These are phyloP conservation scores for Blakeslea trispora DNA, from an alignment of 371 early-diverging fungal genomes.

Conservation along the genomic window DNA sequence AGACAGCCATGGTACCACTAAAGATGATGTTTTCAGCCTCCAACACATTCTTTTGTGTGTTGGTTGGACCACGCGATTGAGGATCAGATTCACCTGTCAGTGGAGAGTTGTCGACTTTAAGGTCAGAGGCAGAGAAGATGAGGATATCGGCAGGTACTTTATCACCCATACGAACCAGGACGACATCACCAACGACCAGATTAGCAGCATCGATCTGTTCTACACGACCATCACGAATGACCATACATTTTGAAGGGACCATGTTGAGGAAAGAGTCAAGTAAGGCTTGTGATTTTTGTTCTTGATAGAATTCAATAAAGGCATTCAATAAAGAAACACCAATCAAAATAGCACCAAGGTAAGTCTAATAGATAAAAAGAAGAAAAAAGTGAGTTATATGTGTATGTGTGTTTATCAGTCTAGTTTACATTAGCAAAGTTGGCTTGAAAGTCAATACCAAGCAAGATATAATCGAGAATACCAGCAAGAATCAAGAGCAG, in stretches of 20 bases:
- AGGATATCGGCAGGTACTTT: conserved; percentile 92
- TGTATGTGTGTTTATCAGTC: not conserved
- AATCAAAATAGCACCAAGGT: conserved; percentile 88
- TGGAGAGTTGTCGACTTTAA: conserved; percentile 97
- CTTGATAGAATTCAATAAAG: conserved; percentile 89
- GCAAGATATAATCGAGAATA: conserved; percentile 75
- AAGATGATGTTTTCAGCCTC: conserved; percentile 91
- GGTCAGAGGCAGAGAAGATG: conserved; percentile 72
- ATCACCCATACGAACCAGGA: conserved; percentile 88
- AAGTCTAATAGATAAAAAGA: conserved; percentile 56
- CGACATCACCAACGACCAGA: conserved; percentile 88
- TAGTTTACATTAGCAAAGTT: conserved; percentile 75
- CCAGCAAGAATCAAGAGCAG: conserved; percentile 84
- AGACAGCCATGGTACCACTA: conserved; percentile 84
- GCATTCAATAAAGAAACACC: conserved; percentile 89
- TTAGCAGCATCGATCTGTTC: conserved; percentile 64
- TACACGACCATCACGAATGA: conserved; percentile 73
- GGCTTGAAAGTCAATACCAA: conserved; percentile 66
- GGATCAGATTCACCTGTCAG: conserved; percentile 95
- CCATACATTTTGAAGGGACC: conserved; percentile 83
- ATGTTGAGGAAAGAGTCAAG: conserved; percentile 89
- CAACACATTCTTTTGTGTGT: conserved; percentile 73
- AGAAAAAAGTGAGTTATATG: not conserved
- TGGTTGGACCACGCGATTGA: conserved; percentile 69
- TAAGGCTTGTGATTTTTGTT: conserved; percentile 81